Evolutionary conservation across 1,284 basidiomycete genomes (phyloP).

Genomic region (Ganoderma resinaceum): DNA sequence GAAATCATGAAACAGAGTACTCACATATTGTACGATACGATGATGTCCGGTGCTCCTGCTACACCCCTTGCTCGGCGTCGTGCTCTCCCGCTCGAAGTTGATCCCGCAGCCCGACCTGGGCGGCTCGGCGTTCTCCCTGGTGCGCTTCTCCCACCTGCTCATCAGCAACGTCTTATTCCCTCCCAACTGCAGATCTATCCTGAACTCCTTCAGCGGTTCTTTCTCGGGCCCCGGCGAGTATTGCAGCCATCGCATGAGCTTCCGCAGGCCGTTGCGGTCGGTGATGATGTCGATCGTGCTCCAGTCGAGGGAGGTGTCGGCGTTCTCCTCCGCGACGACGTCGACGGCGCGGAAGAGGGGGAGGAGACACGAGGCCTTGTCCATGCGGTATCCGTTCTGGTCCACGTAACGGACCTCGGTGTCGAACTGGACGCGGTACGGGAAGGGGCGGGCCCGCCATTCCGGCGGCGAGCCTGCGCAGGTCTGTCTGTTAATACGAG

Average conservation of each 20-base stretch:
- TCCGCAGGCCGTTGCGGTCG: conserved; percentile 63
- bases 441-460: conserved; percentile 53
- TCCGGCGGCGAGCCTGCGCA: conserved; percentile 55
- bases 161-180: conserved; percentile 60
- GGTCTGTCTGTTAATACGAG: background rate
- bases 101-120: conserved; percentile 46
- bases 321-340: conserved; percentile 42
- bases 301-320: conserved; percentile 49
- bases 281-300: conserved; percentile 58
- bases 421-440: conserved; percentile 58
- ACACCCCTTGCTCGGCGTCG: conserved; percentile 49
- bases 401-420: conserved; percentile 51
- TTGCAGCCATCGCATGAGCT: conserved; percentile 60
- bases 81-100: conserved; percentile 58
- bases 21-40: conserved; percentile 58
- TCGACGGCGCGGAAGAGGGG: conserved; percentile 61
- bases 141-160: conserved; percentile 44
- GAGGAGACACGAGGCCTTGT: conserved; percentile 46
- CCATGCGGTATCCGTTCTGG: conserved; percentile 56
- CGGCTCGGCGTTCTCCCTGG: conserved; percentile 21
- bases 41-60: conserved; percentile 54
- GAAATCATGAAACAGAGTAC: conserved; percentile 23
- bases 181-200: conserved; percentile 63
- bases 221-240: conserved; percentile 21
- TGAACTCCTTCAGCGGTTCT: conserved; percentile 48